Base-by-base conservation (phyloP, 129 eudicot species). In the Chrysanthemum lavandulifolium region DNA sequence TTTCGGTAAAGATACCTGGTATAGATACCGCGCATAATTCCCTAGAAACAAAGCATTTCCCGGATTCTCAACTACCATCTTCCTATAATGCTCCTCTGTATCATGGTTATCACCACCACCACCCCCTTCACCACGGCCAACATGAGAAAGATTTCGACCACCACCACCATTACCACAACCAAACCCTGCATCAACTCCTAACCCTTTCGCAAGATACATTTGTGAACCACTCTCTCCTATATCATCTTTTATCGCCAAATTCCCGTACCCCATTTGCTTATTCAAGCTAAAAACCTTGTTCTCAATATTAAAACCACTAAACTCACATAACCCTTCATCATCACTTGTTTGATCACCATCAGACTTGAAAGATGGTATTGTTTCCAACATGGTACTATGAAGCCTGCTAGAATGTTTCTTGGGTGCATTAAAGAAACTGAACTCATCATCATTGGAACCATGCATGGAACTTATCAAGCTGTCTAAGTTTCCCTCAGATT, bases 201-300 rank as follows among this genome's bases (percentile, higher is more conserved):
- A 79, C 63, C 97, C 98, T 72, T 78, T 76, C 6, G 96, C 93
- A 74, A 88, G 85, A 72, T 85, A 82, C 98, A 87, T 87, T 80
- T 81, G 82, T 56, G 81, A 36, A 43, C 79, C 76, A 58, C 23
- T 60, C 43, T 53, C 73, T 67, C 61, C 65, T 6, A 27, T 64
- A 49, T 71, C 77, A 36, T 62, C 80, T 55, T 78, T 80, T 3
- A 78, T 66, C 5, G 53, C 73, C 79, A 51, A 31, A 73, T 72
- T 19, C 53, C 72, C 70, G 65, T 63, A 72, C 14, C 21, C 54
- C 61, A 71, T 65, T 55, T 58, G 73, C 71, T 65, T 57, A 25
- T 85, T 82, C 76, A 78, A 65, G 10, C 59, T 81, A 67, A 72
- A 1, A 45, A 62, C 76, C 23, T 8, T 61, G 23, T 56, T 75